Evolutionary conservation across 768 basidiomycete species (phyloP).

Genomic region (Sistotremastrum suecicum): DNA sequence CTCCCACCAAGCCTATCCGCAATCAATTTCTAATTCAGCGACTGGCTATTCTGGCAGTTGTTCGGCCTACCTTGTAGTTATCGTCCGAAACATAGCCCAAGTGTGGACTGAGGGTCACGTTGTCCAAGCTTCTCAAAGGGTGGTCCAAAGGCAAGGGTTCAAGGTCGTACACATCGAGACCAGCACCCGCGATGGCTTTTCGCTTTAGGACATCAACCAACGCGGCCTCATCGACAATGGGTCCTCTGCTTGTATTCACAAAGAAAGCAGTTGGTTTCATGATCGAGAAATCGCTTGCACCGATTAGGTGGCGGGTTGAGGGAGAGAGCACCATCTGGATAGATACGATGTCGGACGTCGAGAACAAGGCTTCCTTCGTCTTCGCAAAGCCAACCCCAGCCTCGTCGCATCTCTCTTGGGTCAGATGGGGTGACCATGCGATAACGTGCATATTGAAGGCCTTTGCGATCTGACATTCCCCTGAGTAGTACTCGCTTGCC

Average conservation of each 20-base stretch:
- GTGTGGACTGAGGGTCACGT: conserved; percentile 49
- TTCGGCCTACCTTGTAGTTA: conserved; percentile 30
- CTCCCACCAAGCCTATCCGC: conserved; percentile 31
- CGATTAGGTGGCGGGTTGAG: conserved; percentile 34
- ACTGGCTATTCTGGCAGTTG: not conserved
- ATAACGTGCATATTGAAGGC: conserved; percentile 45
- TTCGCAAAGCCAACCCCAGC: conserved; percentile 35
- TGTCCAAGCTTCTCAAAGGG: conserved; percentile 33
- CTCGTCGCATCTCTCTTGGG: conserved; percentile 34
- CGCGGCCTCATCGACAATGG: conserved; percentile 45
- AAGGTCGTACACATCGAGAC: conserved; percentile 50
- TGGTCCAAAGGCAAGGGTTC: conserved; percentile 52
- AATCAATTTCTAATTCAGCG: conserved; percentile 3
- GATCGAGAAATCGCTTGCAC: conserved; percentile 28
- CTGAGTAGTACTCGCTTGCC: not conserved
- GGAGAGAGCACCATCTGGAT: conserved; percentile 46
- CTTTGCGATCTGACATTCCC: conserved; percentile 32
- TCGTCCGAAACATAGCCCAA: conserved; percentile 40
- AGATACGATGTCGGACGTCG: conserved; percentile 42
- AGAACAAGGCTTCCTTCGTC: conserved; percentile 40
- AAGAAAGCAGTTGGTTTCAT: conserved; percentile 47
- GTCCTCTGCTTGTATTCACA: conserved; percentile 56
- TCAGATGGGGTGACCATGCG: conserved; percentile 55
- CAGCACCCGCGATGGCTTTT: conserved; percentile 40
- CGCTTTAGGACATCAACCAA: conserved; percentile 33